Evolutionary conservation across 495 filamentous ascomycete species (phyloP).

Genomic region (Entonaema liquescens): DNA sequence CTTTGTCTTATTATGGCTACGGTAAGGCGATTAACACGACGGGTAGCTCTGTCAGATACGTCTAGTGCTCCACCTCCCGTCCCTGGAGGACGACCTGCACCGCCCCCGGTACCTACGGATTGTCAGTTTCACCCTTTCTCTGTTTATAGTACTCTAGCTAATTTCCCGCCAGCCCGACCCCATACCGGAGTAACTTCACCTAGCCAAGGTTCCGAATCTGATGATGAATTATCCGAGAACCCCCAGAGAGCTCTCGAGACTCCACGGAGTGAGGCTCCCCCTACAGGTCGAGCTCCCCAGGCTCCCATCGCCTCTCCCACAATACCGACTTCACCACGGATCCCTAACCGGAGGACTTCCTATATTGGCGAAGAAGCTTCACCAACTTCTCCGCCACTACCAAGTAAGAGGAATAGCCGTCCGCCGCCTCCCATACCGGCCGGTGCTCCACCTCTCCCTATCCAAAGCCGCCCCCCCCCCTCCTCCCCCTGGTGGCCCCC

Average conservation of each 20-base stretch:
- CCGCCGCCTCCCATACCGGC: conserved; percentile 60
- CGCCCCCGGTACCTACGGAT: conserved; percentile 73
- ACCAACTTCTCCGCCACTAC: conserved; percentile 56
- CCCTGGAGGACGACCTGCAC: conserved; percentile 69
- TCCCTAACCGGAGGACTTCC: conserved; percentile 61
- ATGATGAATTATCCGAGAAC: conserved; percentile 87
- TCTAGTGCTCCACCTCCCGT: conserved; percentile 63
- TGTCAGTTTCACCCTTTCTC: conserved; percentile 59
- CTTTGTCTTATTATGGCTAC: conserved; percentile 44
- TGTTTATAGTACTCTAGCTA: conserved; percentile 40
- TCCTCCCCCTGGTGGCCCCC: conserved; percentile 68
- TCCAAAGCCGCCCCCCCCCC: conserved; percentile 78
- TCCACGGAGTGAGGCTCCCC: conserved; percentile 51
- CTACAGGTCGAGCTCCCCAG: conserved; percentile 50
- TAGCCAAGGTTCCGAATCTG: conserved; percentile 86
- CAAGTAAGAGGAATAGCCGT: conserved; percentile 63
- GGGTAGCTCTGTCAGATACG: conserved; percentile 47
- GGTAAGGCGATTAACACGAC: conserved; percentile 49
- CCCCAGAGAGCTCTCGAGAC: conserved; percentile 52
- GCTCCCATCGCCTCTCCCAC: conserved; percentile 61
- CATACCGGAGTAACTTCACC: conserved; percentile 66
- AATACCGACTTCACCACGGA: conserved; percentile 63
- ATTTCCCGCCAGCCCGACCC: conserved; percentile 64
- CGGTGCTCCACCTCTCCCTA: conserved; percentile 59
- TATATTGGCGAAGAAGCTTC: conserved; percentile 58